phyloP scores from a whole-genome alignment of 495 filamentous ascomycete genomes.

The Emericellopsis terricola region DNA sequence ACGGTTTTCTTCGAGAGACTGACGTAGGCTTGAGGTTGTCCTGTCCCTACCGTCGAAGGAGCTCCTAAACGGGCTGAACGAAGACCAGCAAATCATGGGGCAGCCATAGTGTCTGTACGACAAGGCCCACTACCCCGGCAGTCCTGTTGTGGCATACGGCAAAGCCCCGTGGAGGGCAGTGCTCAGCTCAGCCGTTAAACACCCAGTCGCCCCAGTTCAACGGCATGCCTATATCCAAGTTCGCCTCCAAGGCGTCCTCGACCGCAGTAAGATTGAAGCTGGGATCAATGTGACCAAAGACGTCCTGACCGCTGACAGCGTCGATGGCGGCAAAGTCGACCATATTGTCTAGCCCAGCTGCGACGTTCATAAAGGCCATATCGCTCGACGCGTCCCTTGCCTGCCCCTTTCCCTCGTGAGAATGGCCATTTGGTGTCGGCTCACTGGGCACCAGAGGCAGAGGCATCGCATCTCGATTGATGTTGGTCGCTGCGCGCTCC shows the following conservation, averaged over 20 bases:
- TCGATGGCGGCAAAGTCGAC: conserved; percentile 15
- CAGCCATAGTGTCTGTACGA: no score
- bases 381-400: not conserved
- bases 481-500: conserved; percentile 5
- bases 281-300: conserved; percentile 26
- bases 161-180: no score
- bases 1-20: no score
- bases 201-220: conserved; percentile 11
- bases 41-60: no score
- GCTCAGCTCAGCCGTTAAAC: no score
- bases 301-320: conserved; percentile 16
- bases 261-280: conserved; percentile 22
- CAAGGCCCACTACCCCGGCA: no score
- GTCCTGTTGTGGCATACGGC: no score
- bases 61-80: no score
- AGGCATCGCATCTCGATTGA: conserved; percentile 3
- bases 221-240: conserved; percentile 19
- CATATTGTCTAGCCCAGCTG: conserved; percentile 1
- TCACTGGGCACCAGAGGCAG: not conserved
- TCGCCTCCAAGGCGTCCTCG: conserved; percentile 21
- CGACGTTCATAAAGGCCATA: not conserved
- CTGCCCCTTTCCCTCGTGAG: no score
- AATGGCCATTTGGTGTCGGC: no score
- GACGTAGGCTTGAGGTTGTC: no score
- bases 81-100: no score